Base-by-base conservation (phyloP, 1,284 basidiomycete species). In the Anthracocystis walkeri region DNA sequence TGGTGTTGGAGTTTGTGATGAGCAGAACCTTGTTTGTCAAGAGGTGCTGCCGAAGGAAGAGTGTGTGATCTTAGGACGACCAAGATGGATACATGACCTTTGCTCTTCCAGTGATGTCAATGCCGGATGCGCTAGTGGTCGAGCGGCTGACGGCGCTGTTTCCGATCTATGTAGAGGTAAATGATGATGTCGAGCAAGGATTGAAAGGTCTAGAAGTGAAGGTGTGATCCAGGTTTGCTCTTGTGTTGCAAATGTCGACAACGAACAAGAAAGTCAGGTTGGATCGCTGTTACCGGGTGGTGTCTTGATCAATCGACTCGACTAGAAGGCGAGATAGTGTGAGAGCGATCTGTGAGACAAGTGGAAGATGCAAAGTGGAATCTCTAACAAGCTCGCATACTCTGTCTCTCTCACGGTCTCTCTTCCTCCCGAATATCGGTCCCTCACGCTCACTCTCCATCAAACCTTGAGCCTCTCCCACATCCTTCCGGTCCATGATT, bases 371-470 rank as follows among this genome's bases (percentile, higher is more conserved):
- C 60, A 63, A 44, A 63, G 60, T 63, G 60, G 60, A 63, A 51
- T 51, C 40, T 63, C 52, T 20, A 41, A 46, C 42, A 63, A 63
- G 60, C 60, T 58, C 53, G 60, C 60, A 63, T 63, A 63, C 60
- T 33, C 23, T 41, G 11, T 23, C 23, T 46, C 40, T 21, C 42
- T 40, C 54, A 21, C 54, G 1, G n/a, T n/a, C 54, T 56, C 29
- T 56, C 29, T 29, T 16, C 4, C 44, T 20, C n/a, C n/a, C 50
- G 20, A 35, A 31, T 11, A 31, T 51, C 50, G 25, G 38, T 18
- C 6, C 11, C 29, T 42, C 40, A 27, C 18, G 25, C 46, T 48
- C 46, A n/a, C 27, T 2, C 44, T 49, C 29, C 10, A 20, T 35
- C 49, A n/a, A 21, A 23, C 21, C 12, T 21, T 44, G 42, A 44